phyloP scores from a whole-genome alignment of 805 yeast genomes.

The Jamesozyma lodderae region DNA sequence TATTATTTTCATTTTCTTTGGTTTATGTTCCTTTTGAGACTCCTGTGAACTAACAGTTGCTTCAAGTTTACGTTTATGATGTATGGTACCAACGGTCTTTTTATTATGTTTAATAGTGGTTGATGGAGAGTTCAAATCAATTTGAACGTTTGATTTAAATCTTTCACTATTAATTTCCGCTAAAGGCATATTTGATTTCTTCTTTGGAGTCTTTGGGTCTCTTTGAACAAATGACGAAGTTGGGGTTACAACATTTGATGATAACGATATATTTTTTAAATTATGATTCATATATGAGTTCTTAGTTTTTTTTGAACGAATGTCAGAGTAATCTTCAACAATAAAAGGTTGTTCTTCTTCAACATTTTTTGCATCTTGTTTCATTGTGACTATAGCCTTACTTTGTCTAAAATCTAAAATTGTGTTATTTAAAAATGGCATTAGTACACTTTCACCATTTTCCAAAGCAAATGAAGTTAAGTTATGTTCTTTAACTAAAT shows the following conservation, averaged over 20 bases:
- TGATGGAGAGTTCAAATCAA: neutral
- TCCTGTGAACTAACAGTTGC: neutral
- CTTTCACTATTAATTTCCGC: neutral
- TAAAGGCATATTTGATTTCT: neutral
- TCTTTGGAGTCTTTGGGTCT: conserved; percentile 4
- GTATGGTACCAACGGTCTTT: neutral
- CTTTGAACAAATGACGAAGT: conserved; percentile 1
- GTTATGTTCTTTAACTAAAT: conserved; percentile 11
- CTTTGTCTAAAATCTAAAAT: conserved; percentile 49
- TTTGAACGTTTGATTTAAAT: neutral
- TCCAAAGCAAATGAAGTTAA: conserved; percentile 33
- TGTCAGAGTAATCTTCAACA: conserved; percentile 21
- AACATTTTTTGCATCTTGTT: conserved; percentile 32
- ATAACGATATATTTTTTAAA: neutral
- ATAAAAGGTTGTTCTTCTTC: conserved; percentile 30
- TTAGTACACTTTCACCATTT: conserved; percentile 50
- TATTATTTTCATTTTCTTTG: neutral
- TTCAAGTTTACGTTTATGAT: neutral
- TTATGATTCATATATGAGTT: neutral
- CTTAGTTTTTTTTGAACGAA: neutral
- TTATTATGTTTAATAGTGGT: neutral
- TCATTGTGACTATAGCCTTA: conserved; percentile 29
- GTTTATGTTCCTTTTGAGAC: neutral
- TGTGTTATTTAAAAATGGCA: conserved; percentile 58
- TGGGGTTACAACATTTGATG: conserved; percentile 1